A percentile compares a stretch with the other conserved stretches of the same genome.
Evolutionary conservation across 2,329 filamentous ascomycete genomes (phyloP).

Genomic region (Hypocrella siamensis): DNA sequence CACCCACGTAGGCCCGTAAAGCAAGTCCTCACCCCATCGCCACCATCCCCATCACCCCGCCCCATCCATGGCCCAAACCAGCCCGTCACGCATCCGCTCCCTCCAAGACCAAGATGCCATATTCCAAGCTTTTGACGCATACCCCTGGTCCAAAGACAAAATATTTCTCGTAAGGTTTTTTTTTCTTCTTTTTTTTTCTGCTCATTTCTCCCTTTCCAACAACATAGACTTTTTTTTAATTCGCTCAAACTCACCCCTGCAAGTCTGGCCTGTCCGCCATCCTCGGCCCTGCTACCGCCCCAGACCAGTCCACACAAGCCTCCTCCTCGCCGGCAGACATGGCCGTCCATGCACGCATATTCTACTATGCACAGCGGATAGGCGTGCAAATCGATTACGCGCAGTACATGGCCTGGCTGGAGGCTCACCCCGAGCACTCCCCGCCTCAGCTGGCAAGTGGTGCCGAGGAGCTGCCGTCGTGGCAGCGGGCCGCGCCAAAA

Average conservation of each 20-base stretch:
- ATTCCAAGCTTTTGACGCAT: slow-evolving; percentile 47
- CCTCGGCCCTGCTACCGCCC: slow-evolving; percentile 43
- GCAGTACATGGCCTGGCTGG: slow-evolving; percentile 51
- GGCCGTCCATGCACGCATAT: slow-evolving; percentile 48
- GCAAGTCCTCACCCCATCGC: neutral
- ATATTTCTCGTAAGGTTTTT: slow-evolving; percentile 51
- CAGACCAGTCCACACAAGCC: too few species aligned
- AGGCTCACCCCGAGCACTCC: slow-evolving; percentile 15
- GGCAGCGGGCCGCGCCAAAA: slow-evolving; percentile 35
- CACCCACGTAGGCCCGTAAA: too few species aligned
- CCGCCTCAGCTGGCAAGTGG: slow-evolving; percentile 19
- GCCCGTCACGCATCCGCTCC: slow-evolving; percentile 22
- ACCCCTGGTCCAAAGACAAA: slow-evolving; percentile 51
- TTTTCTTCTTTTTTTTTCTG: too few species aligned
- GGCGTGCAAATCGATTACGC: slow-evolving; percentile 46
- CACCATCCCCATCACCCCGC: neutral
- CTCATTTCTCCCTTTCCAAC: neutral
- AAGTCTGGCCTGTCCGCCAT: slow-evolving; percentile 48
- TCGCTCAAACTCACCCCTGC: neutral
- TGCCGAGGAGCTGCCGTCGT: slow-evolving; percentile 23
- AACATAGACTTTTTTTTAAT: neutral
- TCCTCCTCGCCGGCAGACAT: slow-evolving; percentile 36
- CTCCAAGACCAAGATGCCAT: slow-evolving; percentile 24
- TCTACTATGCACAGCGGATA: slow-evolving; percentile 43
- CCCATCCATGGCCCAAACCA: slow-evolving; percentile 10